Evolutionary conservation across 495 filamentous ascomycete species (phyloP).

Genomic region (Staphylotrichum longicolle): DNA sequence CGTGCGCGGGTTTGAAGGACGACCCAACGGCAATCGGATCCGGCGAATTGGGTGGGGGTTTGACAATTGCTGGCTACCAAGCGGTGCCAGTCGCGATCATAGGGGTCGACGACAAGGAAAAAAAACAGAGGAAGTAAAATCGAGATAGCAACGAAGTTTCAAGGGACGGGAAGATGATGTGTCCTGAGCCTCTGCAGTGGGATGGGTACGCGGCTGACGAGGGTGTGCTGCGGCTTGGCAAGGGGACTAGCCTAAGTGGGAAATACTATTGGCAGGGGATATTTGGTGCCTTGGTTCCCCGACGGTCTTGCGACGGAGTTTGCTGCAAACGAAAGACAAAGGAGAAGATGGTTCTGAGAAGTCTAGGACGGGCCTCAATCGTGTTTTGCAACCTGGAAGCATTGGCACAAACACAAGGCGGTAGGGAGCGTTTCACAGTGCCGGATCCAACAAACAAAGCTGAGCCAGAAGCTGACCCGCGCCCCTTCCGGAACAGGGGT

Average conservation of each 20-base stretch:
- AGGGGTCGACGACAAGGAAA: background rate
- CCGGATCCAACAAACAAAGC: conserved; percentile 19
- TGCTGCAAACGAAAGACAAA: no score
- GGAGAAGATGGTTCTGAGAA: no score
- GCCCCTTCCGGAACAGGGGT: conserved; percentile 14
- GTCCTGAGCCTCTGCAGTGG: conserved; percentile 1
- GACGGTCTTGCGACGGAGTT: no score
- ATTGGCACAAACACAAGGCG: background rate
- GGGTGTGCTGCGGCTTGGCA: conserved; percentile 9
- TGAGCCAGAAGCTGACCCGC: conserved; percentile 13
- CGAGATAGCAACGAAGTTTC: background rate
- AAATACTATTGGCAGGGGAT: background rate
- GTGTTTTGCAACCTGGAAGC: background rate
- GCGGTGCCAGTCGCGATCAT: conserved; percentile 19
- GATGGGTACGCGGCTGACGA: conserved; percentile 9
- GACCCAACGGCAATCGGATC: background rate
- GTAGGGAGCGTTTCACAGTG: conserved; percentile 18
- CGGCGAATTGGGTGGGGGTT: background rate
- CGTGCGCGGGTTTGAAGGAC: conserved; percentile 15
- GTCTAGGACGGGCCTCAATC: no score
- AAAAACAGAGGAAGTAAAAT: background rate
- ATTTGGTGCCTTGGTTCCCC: background rate
- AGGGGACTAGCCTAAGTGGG: conserved; percentile 1
- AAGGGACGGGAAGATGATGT: conserved; percentile 3
- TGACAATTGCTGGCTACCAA: conserved; percentile 23